These are phyloP conservation scores for Fraxinus sp. DNA, from an alignment of 305 asterid species.

Conservation along the genomic window DNA sequence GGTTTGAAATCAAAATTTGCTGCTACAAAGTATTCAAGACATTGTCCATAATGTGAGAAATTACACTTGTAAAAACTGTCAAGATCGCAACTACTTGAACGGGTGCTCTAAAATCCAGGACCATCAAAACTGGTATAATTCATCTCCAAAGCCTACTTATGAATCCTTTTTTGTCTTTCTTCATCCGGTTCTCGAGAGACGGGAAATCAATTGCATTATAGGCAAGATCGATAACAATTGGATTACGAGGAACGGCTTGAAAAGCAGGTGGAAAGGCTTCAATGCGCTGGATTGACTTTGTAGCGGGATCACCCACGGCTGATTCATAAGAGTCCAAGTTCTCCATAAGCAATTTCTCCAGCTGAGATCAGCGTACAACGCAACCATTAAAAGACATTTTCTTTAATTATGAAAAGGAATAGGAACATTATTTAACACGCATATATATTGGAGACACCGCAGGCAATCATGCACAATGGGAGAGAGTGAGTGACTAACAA, in stretches of 20 bases:
- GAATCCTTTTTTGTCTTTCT: conserved; percentile 86
- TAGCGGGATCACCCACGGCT: conserved; percentile 71
- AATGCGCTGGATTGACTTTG: conserved; percentile 54
- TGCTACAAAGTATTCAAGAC: neutral
- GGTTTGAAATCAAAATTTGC: neutral
- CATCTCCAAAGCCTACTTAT: conserved; percentile 86
- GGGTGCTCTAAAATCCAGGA: neutral
- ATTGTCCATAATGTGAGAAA: neutral
- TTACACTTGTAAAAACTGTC: neutral
- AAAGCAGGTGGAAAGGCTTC: conserved; percentile 81
- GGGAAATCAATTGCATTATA: conserved; percentile 75
- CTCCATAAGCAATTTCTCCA: conserved; percentile 67
- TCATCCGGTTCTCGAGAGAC: conserved; percentile 71
- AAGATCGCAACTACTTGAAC: neutral
- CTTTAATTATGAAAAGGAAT: neutral
- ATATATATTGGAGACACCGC: neutral
- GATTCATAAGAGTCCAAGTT: conserved; percentile 71
- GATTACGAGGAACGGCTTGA: conserved; percentile 72
- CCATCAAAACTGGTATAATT: conserved; percentile 9
- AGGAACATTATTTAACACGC: neutral
- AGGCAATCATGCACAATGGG: neutral
- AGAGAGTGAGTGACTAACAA: neutral
- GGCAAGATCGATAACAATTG: conserved; percentile 81
- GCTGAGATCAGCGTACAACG: conserved; percentile 38
- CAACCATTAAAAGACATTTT: neutral